phyloP scores from a whole-genome alignment of 805 yeast genomes.

The Cyberlindnera sargentensis region DNA sequence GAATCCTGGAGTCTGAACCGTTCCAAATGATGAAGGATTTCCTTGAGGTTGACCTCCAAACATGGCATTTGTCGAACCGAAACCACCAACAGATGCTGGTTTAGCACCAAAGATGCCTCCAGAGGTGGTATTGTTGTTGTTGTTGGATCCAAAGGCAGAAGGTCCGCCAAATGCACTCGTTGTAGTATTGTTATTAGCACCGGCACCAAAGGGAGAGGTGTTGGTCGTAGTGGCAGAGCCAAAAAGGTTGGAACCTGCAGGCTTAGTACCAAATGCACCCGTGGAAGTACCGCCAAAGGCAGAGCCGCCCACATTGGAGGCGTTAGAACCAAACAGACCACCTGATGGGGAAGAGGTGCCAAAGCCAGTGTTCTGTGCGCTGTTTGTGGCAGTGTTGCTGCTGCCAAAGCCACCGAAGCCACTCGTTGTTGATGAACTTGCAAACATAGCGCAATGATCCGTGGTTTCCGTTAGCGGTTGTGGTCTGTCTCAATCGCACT shows the following conservation, averaged over 20 bases:
- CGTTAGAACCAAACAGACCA: slow-evolving; percentile 33
- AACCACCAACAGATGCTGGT: slow-evolving; percentile 18
- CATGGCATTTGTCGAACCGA: slow-evolving; percentile 14
- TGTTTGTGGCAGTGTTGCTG: slow-evolving; percentile 14
- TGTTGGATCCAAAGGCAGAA: slow-evolving; percentile 33
- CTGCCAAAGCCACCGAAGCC: slow-evolving; percentile 30
- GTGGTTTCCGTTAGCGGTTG: not conserved
- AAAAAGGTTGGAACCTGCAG: slow-evolving; percentile 7
- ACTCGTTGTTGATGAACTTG: slow-evolving; percentile 19
- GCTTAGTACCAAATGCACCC: slow-evolving; percentile 17
- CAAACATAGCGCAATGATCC: slow-evolving; percentile 17
- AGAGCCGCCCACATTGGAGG: slow-evolving; percentile 22
- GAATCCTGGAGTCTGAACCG: slow-evolving; percentile 13
- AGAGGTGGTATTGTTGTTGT: slow-evolving; percentile 19
- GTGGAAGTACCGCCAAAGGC: slow-evolving; percentile 18
- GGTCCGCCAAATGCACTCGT: slow-evolving; percentile 21
- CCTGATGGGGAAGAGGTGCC: slow-evolving; percentile 22
- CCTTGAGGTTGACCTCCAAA: slow-evolving; percentile 15
- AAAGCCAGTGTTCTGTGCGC: slow-evolving; percentile 10
- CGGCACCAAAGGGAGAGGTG: slow-evolving; percentile 22
- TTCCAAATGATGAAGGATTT: slow-evolving; percentile 34
- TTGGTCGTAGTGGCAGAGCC: slow-evolving; percentile 16
- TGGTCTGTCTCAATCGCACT: too few species aligned
- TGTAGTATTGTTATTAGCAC: slow-evolving; percentile 18
- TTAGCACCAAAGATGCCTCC: slow-evolving; percentile 36